phyloP scores from a whole-genome alignment of 2,329 filamentous ascomycete genomes.

The Neonectria ditissima region DNA sequence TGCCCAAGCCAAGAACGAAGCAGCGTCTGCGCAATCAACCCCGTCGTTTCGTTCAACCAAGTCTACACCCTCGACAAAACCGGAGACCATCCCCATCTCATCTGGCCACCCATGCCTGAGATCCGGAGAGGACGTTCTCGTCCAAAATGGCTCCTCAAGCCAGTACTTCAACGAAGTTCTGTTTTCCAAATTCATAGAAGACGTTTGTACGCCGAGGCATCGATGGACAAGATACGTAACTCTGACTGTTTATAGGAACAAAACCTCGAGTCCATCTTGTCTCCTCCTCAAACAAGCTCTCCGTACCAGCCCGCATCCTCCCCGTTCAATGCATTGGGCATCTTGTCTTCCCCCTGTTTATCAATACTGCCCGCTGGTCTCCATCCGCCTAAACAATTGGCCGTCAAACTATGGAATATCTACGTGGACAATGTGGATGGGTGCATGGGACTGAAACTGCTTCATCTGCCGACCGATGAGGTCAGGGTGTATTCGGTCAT shows the following conservation, averaged over 20 bases:
- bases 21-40: neutral
- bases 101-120: neutral
- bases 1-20: conserved; percentile 5
- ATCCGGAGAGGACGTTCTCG: conserved; percentile 41
- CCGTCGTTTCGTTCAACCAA: neutral
- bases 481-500: conserved; percentile 47
- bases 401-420: conserved; percentile 47
- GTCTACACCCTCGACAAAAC: neutral
- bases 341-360: conserved; percentile 43
- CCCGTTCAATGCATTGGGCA: conserved; percentile 48
- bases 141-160: conserved; percentile 47
- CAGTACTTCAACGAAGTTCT: conserved; percentile 53
- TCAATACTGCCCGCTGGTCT: conserved; percentile 31
- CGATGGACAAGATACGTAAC: neutral
- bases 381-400: conserved; percentile 41
- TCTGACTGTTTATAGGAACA: conserved; percentile 25
- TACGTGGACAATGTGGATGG: conserved; percentile 46
- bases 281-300: conserved; percentile 1
- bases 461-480: conserved; percentile 48
- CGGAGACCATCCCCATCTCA: neutral
- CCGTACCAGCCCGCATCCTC: conserved; percentile 19
- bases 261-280: conserved; percentile 12
- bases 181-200: conserved; percentile 49
- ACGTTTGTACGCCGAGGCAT: conserved; percentile 33
- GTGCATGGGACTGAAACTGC: conserved; percentile 39